Evolutionary conservation across 1,284 basidiomycete species (phyloP), one percentile per base, ranked within the genome.

Genomic region (Ganoderma meredithae): DNA sequence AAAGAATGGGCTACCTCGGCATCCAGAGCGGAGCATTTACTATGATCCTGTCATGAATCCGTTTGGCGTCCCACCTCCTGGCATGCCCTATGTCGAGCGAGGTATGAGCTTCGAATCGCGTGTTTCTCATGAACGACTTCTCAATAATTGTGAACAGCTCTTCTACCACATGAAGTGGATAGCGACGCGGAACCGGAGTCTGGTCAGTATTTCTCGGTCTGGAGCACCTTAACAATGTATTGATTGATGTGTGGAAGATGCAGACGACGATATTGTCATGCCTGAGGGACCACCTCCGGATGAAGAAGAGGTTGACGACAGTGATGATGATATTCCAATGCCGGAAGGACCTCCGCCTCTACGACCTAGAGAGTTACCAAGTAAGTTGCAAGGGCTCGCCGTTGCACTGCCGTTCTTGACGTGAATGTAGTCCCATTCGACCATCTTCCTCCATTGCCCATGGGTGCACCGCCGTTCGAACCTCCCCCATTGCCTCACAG

Each of bases 41-140:
- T 98, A 96, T 80, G 95, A 99, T 75, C 87, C 94, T 43, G 87
- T 95, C 62, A 92, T 97, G 87, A 99, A 99, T 78, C 95, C 96
- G 8, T 97, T 87, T 77, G 97, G 97, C 33, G 95, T 96, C n/a
- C 90, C 97, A 25, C 97, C 97, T 25, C 97, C 97, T 10, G 97
- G 97, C 9, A 95, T 98, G 96, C 95, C 95, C 10, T 98, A 98
- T 79, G 82, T 88, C 61, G 95, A 98, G 77, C 85, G 92, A 81
- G 86, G 94, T 95, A 74, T 81, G 92, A 84, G 44, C 33, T 52
- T 1, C 31, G n/a, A 19, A 36, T 59, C 12, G 5, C 3, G 31
- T 31, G 10, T 13, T 13, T 22, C 7, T 12, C 12, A 22, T 44
- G 31, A 40, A n/a, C 49, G 59, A 6, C 40, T n/a, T 47, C 27